phyloP scores from a whole-genome alignment of 495 filamentous ascomycete genomes.

The Parachaetomium inaequale region DNA sequence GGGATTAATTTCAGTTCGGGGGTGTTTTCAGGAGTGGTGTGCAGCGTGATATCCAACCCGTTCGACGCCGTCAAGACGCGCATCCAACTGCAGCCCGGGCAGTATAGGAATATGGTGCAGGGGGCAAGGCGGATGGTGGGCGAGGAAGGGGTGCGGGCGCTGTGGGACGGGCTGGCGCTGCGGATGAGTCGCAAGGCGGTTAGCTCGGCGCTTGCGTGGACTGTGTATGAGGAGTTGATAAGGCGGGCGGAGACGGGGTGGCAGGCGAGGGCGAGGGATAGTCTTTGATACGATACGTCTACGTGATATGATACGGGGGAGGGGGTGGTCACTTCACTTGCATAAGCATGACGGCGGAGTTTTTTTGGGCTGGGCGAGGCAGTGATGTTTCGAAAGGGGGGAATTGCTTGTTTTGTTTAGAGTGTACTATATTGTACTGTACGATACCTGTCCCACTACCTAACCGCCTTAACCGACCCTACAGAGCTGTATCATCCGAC shows the following conservation, averaged over 20 bases:
- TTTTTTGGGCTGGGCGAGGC: background rate
- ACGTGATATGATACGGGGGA: too few relatives aligned
- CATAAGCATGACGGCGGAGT: background rate
- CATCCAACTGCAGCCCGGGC: conserved; percentile 79
- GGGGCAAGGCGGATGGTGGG: conserved; percentile 70
- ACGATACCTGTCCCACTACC: background rate
- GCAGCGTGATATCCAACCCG: conserved; percentile 84
- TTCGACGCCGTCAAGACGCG: conserved; percentile 96
- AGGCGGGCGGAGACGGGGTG: conserved; percentile 66
- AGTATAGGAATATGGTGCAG: conserved; percentile 81
- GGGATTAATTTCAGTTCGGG: conserved; percentile 83
- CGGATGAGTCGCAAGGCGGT: conserved; percentile 89
- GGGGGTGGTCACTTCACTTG: too few relatives aligned
- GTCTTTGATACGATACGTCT: conserved; percentile 7
- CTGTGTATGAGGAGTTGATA: conserved; percentile 91
- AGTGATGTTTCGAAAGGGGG: background rate
- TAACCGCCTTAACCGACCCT: background rate
- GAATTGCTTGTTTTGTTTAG: background rate
- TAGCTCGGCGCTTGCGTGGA: conserved; percentile 91
- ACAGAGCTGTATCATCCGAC: background rate
- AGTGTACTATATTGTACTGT: conserved; percentile 6
- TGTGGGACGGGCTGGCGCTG: conserved; percentile 84
- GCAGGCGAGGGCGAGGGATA: conserved; percentile 20
- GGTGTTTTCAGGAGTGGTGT: conserved; percentile 66
- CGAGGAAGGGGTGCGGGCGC: conserved; percentile 74